Evolutionary conservation across 148 eudicot species (phyloP).

Genomic region (Nepenthes gracilis): DNA sequence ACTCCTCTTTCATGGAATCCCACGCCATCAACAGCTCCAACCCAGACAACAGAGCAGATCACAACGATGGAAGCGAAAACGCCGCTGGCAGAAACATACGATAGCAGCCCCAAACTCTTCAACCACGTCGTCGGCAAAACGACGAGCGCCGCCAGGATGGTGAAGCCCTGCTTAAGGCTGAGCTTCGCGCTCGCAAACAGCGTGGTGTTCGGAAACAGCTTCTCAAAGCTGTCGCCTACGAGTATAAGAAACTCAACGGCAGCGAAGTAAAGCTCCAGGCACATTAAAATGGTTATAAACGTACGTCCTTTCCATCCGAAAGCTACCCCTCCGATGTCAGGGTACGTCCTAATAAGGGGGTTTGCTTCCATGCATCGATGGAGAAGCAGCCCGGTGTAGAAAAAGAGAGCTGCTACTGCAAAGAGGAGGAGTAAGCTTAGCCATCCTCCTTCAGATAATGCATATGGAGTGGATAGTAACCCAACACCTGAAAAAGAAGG

Average conservation of each 20-base stretch:
- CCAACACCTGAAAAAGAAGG: slow-evolving; percentile 26
- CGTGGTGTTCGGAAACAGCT: slow-evolving; percentile 18
- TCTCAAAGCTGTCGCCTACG: slow-evolving; percentile 43
- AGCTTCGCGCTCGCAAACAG: slow-evolving; percentile 11
- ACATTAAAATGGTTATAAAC: slow-evolving; percentile 17
- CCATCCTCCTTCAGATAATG: slow-evolving; percentile 50
- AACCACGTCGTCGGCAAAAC: slow-evolving; percentile 37
- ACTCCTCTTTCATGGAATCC: slow-evolving; percentile 34
- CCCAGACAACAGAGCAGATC: slow-evolving; percentile 22
- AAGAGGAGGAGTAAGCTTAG: slow-evolving; percentile 29
- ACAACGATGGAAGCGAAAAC: slow-evolving; percentile 20
- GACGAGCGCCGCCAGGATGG: slow-evolving; percentile 18
- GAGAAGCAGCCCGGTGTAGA: slow-evolving; percentile 27
- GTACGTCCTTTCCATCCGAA: slow-evolving; percentile 34
- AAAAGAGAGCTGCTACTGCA: slow-evolving; percentile 32
- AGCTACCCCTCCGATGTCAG: slow-evolving; percentile 29
- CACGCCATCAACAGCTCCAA: slow-evolving; percentile 27
- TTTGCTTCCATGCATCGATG: slow-evolving; percentile 33
- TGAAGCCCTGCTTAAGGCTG: slow-evolving; percentile 23
- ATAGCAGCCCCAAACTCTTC: slow-evolving; percentile 23
- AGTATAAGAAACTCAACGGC: slow-evolving; percentile 34
- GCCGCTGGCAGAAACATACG: slow-evolving; percentile 36
- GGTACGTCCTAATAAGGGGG: slow-evolving; percentile 23
- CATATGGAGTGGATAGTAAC: slow-evolving; percentile 39
- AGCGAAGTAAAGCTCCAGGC: slow-evolving; percentile 33